Evolutionary conservation across 2,329 filamentous ascomycete genomes (phyloP).

Genomic region (Nemania sp.): DNA sequence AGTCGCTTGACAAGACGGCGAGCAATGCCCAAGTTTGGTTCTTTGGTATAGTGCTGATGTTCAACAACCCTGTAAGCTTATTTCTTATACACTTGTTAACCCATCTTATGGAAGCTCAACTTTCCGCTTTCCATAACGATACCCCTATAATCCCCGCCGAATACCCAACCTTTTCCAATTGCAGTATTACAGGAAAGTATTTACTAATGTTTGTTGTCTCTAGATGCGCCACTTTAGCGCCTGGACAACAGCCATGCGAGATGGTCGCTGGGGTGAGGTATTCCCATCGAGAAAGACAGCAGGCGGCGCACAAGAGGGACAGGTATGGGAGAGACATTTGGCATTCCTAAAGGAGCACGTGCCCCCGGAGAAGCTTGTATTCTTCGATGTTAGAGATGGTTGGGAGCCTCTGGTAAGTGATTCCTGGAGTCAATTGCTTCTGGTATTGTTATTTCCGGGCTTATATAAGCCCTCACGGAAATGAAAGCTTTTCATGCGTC

Average conservation of each 20-base stretch:
- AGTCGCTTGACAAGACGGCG: constrained; percentile 42
- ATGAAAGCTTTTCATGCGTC: neutral
- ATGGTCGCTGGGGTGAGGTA: constrained; percentile 42
- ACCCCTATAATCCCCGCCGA: neutral
- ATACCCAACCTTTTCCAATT: neutral
- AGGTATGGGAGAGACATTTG: constrained; percentile 44
- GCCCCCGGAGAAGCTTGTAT: constrained; percentile 42
- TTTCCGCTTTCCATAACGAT: neutral
- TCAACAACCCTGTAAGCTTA: constrained; percentile 36
- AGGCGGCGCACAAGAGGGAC: constrained; percentile 26
- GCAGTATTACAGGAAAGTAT: neutral
- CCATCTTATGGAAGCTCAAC: neutral
- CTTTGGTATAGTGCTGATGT: constrained; percentile 35
- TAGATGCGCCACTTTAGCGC: constrained; percentile 42
- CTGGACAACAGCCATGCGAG: constrained; percentile 37
- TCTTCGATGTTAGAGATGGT: constrained; percentile 45
- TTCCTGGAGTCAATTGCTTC: neutral
- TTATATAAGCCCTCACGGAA: neutral
- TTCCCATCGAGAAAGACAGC: constrained; percentile 37
- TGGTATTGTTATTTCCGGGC: neutral
- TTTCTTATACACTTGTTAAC: neutral
- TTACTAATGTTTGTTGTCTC: constrained; percentile 21
- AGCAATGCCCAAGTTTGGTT: constrained; percentile 42
- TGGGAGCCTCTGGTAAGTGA: constrained; percentile 40
- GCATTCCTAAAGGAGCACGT: constrained; percentile 44